These are phyloP conservation scores for Plasmodium billcollinsi DNA, from an alignment of 169 alveolate genomes.

Conservation along the genomic window DNA sequence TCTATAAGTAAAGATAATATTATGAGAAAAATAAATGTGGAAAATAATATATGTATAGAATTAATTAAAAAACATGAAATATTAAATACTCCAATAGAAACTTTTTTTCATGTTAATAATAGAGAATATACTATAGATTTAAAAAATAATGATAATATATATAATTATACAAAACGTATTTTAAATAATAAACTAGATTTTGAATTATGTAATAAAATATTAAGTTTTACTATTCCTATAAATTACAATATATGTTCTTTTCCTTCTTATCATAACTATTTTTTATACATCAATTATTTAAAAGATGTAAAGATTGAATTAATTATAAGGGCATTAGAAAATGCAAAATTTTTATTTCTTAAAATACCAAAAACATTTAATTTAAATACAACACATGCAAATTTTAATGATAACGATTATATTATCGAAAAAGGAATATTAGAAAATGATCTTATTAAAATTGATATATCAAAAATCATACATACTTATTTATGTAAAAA, in stretches of 20 bases:
- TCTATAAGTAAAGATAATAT: constrained; percentile 17
- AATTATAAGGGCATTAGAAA: constrained; percentile 12
- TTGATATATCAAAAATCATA: constrained; percentile 24
- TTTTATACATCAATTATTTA: constrained; percentile 19
- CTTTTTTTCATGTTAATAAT: constrained; percentile 1
- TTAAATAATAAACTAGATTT: constrained; percentile 2
- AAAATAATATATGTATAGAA: constrained; percentile 28
- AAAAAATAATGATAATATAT: constrained; percentile 4
- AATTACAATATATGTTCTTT: constrained; percentile 44
- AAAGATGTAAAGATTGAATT: constrained; percentile 2
- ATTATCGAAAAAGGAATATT: constrained; percentile 22
- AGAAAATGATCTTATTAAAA: constrained; percentile 41
- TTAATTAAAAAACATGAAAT: constrained; percentile 13
- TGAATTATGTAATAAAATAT: constrained; percentile 28
- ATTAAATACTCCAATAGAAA: constrained; percentile 9
- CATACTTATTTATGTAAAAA: constrained; percentile 10
- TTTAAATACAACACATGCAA: constrained; percentile 20
- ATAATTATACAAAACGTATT: constrained; percentile 8
- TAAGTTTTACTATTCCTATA: constrained; percentile 21
- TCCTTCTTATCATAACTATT: constrained; percentile 24
- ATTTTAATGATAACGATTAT: constrained; percentile 41
- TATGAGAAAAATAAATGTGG: constrained; percentile 24
- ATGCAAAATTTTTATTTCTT: constrained; percentile 15
- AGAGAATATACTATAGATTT: neutral
- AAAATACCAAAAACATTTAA: constrained; percentile 8